Evolutionary conservation across 176 grass and related monocot genomes (phyloP).

Genomic region (Bolboschoenus planiculmis): DNA sequence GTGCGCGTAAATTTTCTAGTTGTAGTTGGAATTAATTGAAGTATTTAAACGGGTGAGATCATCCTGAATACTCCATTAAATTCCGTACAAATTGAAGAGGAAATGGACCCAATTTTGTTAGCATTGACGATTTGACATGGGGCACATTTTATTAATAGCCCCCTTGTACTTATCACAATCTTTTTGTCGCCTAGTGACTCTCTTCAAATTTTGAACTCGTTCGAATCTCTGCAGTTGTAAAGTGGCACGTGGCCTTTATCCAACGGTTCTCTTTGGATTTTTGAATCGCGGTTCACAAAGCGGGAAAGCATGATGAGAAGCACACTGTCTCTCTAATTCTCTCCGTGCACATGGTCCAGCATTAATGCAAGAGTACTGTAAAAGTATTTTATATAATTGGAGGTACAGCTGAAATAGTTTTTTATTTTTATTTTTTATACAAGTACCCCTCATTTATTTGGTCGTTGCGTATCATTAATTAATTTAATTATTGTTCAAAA

Average conservation of each 20-base stretch:
- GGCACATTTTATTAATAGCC: not conserved
- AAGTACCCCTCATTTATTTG: too few relatives aligned
- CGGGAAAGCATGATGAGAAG: conserved; percentile 8
- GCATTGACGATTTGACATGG: not conserved
- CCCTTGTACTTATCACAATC: not conserved
- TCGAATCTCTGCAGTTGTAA: not conserved
- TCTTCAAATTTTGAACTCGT: conserved; percentile 9
- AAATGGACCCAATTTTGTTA: not conserved
- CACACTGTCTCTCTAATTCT: not conserved
- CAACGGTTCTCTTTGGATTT: conserved; percentile 1
- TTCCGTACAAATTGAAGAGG: too few relatives aligned
- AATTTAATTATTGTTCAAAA: too few relatives aligned
- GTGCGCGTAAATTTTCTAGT: too few relatives aligned
- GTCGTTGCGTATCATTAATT: too few relatives aligned
- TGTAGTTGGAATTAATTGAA: too few relatives aligned
- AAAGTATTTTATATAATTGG: too few relatives aligned
- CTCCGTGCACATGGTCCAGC: not conserved
- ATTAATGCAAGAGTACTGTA: not conserved
- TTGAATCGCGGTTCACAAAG: not conserved
- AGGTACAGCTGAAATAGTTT: too few relatives aligned
- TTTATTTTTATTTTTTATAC: too few relatives aligned
- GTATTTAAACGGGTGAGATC: too few relatives aligned
- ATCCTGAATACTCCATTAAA: too few relatives aligned
- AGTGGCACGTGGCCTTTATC: not conserved
- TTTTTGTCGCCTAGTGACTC: conserved; percentile 1